Evolutionary conservation across 108 stramenopile species (phyloP), one percentile per base, ranked within the genome.

Genomic region (Parmales sp.): DNA sequence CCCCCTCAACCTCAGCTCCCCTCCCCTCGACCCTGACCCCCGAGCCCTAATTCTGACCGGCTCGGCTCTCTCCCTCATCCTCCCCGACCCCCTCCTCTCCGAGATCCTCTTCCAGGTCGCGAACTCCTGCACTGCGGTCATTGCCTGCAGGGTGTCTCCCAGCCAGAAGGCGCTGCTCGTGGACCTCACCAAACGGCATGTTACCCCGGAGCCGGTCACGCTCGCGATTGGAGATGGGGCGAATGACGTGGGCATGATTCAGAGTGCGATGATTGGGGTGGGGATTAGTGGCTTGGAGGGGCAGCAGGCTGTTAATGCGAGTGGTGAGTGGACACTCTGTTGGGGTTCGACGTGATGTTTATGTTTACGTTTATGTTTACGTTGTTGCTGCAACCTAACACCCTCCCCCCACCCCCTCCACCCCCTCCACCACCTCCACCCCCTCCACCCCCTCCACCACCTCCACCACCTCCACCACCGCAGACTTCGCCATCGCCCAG

Each of bases 191-290:
- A 81, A 90, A 28, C 80, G 87, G 31, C 75, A 91, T 46, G 87
- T 91, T 19, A 69, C 64, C 22, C 94, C 96, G n/a, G 78, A 77
- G 36, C 94, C 96, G 0, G 84, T 89, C n/a, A 92, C 94, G 18
- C 80, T 98, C 13, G 93, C 96, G 19, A 98, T 98, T 41, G 96
- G 96, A 19, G 96, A 98, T 80, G 96, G 96, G 7, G 94, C 94
- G 3, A 98, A 98, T 74, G 96, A 98, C 72, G 94, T 98, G 38
- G 88, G 88, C 36, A 98, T 98, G 96, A 95, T 98, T 48, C 90
- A 93, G 76, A 90, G 89, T 69, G 96, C 93, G 18, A 84, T 93
- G 38, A 86, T 93, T 49, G 96, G 96, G 46, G 79, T 98, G 45
- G 96, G 94, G 36, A 95, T 98, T 67, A 88, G 85, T 41, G 94